A percentile compares a stretch with the other conserved stretches of the same genome.
Conservation (phyloP, 495 filamentous ascomycete species). For the Terfezia claveryi region DNA sequence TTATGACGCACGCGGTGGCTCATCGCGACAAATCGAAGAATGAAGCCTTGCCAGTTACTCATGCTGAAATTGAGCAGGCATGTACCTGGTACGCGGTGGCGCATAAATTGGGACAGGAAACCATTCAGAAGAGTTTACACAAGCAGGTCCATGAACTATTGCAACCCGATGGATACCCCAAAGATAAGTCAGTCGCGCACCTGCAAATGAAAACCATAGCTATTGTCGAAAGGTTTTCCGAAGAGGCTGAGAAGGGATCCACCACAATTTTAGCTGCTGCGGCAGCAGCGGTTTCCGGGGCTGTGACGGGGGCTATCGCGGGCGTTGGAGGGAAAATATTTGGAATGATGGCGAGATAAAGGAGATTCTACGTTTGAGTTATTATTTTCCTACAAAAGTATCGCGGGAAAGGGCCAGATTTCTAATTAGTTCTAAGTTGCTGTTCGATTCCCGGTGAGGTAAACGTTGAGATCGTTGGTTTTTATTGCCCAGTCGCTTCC, state of each 20-base stretch:
- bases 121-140: conserved; percentile 3
- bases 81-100: background rate
- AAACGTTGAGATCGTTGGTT: too few species aligned
- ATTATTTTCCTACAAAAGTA: too few species aligned
- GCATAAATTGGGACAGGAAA: background rate
- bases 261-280: too few species aligned
- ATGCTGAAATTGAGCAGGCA: background rate
- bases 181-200: conserved; percentile 2
- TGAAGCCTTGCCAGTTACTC: background rate
- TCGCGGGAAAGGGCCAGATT: too few species aligned
- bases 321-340: too few species aligned
- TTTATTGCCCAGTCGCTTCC: too few species aligned
- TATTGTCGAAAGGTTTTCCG: background rate
- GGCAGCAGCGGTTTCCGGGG: too few species aligned
- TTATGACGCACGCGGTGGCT: conserved; percentile 6
- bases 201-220: conserved; percentile 9
- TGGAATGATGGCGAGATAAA: background rate
- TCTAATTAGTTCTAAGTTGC: too few species aligned
- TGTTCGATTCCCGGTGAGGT: too few species aligned
- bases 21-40: background rate
- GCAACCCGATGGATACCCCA: background rate
- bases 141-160: conserved; percentile 1
- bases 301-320: too few species aligned
- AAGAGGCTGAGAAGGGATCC: too few species aligned
- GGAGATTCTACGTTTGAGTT: background rate